A percentile compares a stretch with the other conserved stretches of the same genome.
Evolutionary conservation across 2,329 filamentous ascomycete species (phyloP).

Genomic region (Phaeosphaeriaceae sp.): DNA sequence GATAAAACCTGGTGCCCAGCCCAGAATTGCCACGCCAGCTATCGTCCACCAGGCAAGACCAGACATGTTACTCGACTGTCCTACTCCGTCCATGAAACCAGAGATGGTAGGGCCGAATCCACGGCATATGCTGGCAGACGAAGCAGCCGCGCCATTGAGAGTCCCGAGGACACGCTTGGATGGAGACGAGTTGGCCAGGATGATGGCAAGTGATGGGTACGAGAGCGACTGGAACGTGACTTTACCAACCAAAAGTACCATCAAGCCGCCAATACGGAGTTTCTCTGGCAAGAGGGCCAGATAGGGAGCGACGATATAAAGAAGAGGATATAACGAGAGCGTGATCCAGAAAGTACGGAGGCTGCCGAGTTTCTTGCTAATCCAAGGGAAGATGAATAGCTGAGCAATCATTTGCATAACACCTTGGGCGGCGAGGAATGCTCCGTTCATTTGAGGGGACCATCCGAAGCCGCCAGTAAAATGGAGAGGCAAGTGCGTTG

Average conservation of each 20-base stretch:
- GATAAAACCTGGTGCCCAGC: slow-evolving; percentile 58
- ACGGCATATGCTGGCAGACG: slow-evolving; percentile 85
- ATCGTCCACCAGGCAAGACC: slow-evolving; percentile 94
- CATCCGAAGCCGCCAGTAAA: slow-evolving; percentile 88
- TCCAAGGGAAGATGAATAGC: slow-evolving; percentile 80
- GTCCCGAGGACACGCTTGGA: slow-evolving; percentile 85
- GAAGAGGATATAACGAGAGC: slow-evolving; percentile 80
- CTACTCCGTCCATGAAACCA: slow-evolving; percentile 81
- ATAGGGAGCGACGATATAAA: slow-evolving; percentile 90
- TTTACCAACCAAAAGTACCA: slow-evolving; percentile 83
- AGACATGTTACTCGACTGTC: slow-evolving; percentile 80
- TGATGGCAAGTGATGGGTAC: slow-evolving; percentile 88
- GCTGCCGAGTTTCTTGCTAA: slow-evolving; percentile 77
- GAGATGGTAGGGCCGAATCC: slow-evolving; percentile 90
- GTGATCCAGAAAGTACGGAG: slow-evolving; percentile 83
- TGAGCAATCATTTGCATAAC: slow-evolving; percentile 88
- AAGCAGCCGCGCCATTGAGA: slow-evolving; percentile 91
- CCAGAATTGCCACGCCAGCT: slow-evolving; percentile 75
- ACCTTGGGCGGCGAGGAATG: slow-evolving; percentile 88
- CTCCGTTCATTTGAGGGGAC: slow-evolving; percentile 81
- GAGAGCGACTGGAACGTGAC: slow-evolving; percentile 91
- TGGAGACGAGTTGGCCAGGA: slow-evolving; percentile 87
- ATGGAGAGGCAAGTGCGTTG: slow-evolving; percentile 76
- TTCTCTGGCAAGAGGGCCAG: slow-evolving; percentile 79
- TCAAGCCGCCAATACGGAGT: slow-evolving; percentile 77